phyloP scores from a whole-genome alignment of 129 eudicot genomes.

The Flaveria brownii region DNA sequence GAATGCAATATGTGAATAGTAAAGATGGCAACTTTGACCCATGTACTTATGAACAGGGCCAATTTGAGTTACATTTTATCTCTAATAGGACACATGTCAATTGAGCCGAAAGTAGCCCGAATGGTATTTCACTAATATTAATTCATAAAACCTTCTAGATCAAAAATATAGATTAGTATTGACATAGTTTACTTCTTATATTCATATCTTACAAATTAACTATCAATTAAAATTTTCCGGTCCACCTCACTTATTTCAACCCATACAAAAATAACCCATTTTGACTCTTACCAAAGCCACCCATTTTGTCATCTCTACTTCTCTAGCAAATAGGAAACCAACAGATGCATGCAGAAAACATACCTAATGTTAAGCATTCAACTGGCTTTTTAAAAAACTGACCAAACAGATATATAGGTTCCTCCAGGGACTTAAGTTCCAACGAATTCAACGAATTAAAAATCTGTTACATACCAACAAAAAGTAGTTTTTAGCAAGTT shows the following conservation, averaged over 20 bases:
- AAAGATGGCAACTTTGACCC: background rate
- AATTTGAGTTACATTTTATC: background rate
- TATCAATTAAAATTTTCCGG: background rate
- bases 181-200: background rate
- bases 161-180: background rate
- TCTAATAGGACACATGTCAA: background rate
- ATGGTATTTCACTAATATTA: background rate
- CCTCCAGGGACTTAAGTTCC: conserved; percentile 95
- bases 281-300: background rate
- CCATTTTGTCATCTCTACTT: background rate
- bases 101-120: background rate
- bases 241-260: background rate
- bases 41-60: background rate
- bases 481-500: conserved; percentile 9
- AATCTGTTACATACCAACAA: conserved; percentile 45
- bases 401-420: conserved; percentile 91
- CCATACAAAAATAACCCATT: background rate
- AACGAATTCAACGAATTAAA: conserved; percentile 91
- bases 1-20: background rate
- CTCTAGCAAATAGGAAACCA: background rate
- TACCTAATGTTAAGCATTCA: conserved; percentile 96
- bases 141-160: background rate
- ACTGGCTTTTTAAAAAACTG: conserved; percentile 92
- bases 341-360: conserved; percentile 9
- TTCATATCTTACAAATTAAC: background rate